phyloP scores from a whole-genome alignment of 75 land plant species.

The Pinus tabuliformis region DNA sequence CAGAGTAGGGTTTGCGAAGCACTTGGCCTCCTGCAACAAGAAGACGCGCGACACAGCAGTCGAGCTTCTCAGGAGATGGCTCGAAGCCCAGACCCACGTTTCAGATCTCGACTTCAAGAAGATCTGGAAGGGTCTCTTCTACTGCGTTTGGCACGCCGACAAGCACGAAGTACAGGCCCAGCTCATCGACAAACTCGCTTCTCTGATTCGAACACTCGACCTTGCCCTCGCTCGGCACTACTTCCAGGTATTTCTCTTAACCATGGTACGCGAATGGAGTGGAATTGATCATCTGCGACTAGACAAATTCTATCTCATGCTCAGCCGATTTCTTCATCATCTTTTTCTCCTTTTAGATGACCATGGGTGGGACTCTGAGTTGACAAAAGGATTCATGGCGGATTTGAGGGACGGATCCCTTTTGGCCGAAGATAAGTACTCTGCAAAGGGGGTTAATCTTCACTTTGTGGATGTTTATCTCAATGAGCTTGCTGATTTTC shows the following conservation, averaged over 20 bases:
- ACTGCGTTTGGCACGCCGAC: constrained; percentile 93
- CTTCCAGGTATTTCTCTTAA: constrained; percentile 53
- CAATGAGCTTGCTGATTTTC: constrained; percentile 50
- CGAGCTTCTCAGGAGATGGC: constrained; percentile 44
- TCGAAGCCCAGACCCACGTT: constrained; percentile 19
- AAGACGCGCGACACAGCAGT: constrained; percentile 59
- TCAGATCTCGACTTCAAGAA: constrained; percentile 65
- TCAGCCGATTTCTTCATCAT: constrained; percentile 43
- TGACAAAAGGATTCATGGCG: constrained; percentile 19
- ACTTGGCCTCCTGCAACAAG: constrained; percentile 64
- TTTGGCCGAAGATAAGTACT: constrained; percentile 35
- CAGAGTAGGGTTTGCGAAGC: constrained; percentile 31
- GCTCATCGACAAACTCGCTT: constrained; percentile 51
- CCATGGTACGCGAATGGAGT: constrained; percentile 87
- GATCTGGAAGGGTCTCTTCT: constrained; percentile 97
- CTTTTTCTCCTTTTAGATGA: constrained; percentile 43
- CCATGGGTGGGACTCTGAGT: constrained; percentile 48
- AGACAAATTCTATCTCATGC: constrained; percentile 85
- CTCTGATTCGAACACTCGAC: constrained; percentile 31
- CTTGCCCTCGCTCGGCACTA: constrained; percentile 34
- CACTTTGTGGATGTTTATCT: constrained; percentile 69
- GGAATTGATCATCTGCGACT: constrained; percentile 86
- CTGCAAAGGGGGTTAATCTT: constrained; percentile 62
- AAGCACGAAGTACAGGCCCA: constrained; percentile 64
- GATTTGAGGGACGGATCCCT: constrained; percentile 49